Evolutionary conservation across 2,329 filamentous ascomycete species (phyloP), one percentile per base, ranked within the genome.

Genomic region (Passalora sequoiae): DNA sequence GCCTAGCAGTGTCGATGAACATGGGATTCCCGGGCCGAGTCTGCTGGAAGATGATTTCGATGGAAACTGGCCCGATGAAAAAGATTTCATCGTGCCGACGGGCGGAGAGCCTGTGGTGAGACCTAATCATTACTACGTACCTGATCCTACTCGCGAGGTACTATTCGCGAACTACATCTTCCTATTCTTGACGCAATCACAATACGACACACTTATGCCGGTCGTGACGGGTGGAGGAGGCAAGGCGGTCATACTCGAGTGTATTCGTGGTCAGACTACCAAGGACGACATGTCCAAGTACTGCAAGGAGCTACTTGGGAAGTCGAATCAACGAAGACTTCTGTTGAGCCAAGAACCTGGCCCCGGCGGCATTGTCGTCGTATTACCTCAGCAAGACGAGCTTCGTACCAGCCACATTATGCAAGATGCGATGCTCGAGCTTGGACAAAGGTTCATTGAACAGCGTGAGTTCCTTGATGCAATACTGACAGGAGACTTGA

Each of bases 391-490:
- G 16, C 75, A 81, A 7, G 74, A 72, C 31, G 76, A 81, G 44
- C 46, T 21, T 37, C 46, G 30, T 50, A 46, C 46, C 8, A 31
- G 42, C 24, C 30, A 39, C 13, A 51, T 62, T 39, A 44, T 56
- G 22, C 40, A 46, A 16, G 41, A 47, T 3, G 77, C 94, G 12
- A 85, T 89, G 2, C 63, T 83, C 15, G 73, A 79, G 33, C 75
- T 94, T 9, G 83, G 89, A 48, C 89, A 94, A 61, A 80, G 88
- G 3, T 81, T 89, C 2, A 83, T 96, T 40, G 81, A 91, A 55
- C 89, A 96, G 60, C 89, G 84, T 45, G 89, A 96, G 56, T 94
- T 98, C 50, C 73, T 98, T 2, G 88, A 95, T 63, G 86, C 86
- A 1, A 92, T 98, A 33, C 68, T 97, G 20, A 80, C 73, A n/a